These are phyloP conservation scores for Terana coerulea DNA, from an alignment of 768 basidiomycete genomes.

Conservation along the genomic window DNA sequence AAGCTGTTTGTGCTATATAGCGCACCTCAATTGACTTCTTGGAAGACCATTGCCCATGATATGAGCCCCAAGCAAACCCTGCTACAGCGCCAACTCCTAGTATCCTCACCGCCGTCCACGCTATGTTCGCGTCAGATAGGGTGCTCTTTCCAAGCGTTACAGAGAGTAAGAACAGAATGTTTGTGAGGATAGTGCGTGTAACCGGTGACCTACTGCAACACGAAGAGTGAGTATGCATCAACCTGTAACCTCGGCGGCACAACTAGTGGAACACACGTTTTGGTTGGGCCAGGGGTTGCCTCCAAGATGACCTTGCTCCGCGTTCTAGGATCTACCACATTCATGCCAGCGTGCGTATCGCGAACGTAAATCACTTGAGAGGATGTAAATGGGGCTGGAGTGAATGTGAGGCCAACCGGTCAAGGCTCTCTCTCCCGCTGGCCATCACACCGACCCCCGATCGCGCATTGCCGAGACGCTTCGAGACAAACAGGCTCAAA, in stretches of 20 bases:
- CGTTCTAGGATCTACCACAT: constrained; percentile 30
- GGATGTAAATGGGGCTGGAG: too few species aligned
- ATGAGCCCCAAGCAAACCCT: constrained; percentile 55
- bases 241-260: too few species aligned
- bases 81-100: constrained; percentile 70
- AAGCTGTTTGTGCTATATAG: neutral
- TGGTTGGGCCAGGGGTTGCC: constrained; percentile 3
- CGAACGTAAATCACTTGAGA: neutral
- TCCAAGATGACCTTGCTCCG: constrained; percentile 32
- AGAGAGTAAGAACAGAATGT: constrained; percentile 59
- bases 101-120: constrained; percentile 74
- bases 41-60: constrained; percentile 50
- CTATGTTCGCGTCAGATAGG: constrained; percentile 62
- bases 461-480: neutral
- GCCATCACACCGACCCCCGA: too few species aligned
- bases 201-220: constrained; percentile 7
- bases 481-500: constrained; percentile 1
- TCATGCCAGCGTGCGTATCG: constrained; percentile 21
- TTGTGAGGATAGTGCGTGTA: constrained; percentile 49
- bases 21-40: constrained; percentile 59
- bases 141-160: constrained; percentile 64
- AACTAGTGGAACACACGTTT: constrained; percentile 4
- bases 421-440: too few species aligned
- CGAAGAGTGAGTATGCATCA: too few species aligned
- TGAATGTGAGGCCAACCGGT: too few species aligned